Conservation (phyloP, 202 grass and related monocot genomes). For the Eragrostis tef region DNA sequence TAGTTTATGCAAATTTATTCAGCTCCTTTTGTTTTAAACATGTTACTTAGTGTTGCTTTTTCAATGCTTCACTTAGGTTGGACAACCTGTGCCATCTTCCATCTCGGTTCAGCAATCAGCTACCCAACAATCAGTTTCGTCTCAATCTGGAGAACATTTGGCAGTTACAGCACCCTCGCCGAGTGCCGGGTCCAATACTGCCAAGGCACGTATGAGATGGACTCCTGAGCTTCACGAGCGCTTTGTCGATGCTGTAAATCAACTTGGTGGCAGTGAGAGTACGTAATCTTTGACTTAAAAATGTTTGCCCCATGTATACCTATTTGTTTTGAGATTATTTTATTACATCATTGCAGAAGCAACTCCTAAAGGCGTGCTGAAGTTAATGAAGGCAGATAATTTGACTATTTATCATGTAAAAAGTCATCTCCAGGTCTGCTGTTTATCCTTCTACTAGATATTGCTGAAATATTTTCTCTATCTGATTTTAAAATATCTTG, state of each 20-base stretch:
- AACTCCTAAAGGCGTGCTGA: slow-evolving; percentile 91
- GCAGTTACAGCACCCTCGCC: slow-evolving; percentile 56
- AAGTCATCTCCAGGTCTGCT: slow-evolving; percentile 90
- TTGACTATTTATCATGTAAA: slow-evolving; percentile 99
- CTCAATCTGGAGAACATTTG: slow-evolving; percentile 58
- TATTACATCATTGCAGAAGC: slow-evolving; percentile 62
- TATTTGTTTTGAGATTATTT: slow-evolving; percentile 42
- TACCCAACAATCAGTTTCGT: slow-evolving; percentile 49
- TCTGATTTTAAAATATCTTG: slow-evolving; percentile 42
- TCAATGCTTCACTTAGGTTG: slow-evolving; percentile 53
- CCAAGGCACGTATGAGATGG: slow-evolving; percentile 92
- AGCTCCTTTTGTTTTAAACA: slow-evolving; percentile 18
- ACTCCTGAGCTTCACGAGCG: slow-evolving; percentile 91
- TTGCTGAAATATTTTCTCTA: slow-evolving; percentile 9
- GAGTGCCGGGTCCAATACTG: slow-evolving; percentile 48
- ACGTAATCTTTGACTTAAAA: slow-evolving; percentile 38
- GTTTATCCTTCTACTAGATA: slow-evolving; percentile 24
- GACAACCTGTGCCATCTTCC: slow-evolving; percentile 42
- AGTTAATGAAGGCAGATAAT: slow-evolving; percentile 95
- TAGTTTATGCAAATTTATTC: slow-evolving; percentile 7
- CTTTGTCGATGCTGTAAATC: slow-evolving; percentile 88
- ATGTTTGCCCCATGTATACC: slow-evolving; percentile 5
- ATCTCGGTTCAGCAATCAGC: slow-evolving; percentile 45
- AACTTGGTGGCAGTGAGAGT: slow-evolving; percentile 97
- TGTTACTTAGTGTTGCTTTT: slow-evolving; percentile 13